Base-by-base conservation (phyloP, 257 asterid genomes). In the Przewalskia tangutica region DNA sequence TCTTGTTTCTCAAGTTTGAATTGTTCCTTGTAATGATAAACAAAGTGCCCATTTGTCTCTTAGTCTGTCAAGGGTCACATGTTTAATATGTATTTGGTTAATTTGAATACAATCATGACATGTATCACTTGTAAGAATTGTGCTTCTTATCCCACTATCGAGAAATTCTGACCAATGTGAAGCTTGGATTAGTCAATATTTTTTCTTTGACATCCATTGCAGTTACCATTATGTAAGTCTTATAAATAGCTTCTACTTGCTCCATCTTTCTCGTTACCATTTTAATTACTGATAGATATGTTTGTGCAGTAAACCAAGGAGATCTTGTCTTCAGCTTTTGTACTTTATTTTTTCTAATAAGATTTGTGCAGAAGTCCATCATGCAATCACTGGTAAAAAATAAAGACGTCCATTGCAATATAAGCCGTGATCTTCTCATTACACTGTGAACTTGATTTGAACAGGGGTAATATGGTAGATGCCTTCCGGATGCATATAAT, bases 401-500 rank as follows among this genome's bases (percentile, higher is more conserved):
- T 48, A 48, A 73, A 50, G 62, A 75, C 14, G 62, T 75, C 62
- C 12, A 27, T 46, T 75, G 80, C 62, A 50, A 27, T 75, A 46
- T 75, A 50, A 75, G 36, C 23, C 0, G 56, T 75, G 80, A 50
- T 50, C 23, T 23, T 75, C 80, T 75, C 80, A 50, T 50, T 50
- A 4, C 48, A 27, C 62, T 50, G 23, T 50, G 60, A 75, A 4
- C 62, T n/a, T 80, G 56, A 81, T 86, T 66, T 77, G 2, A 81
- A 75, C 89, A 96, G 99, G 88, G 99, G 98, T 70, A 96, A 96
- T 87, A 96, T 96, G 99, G 99, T 96, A 84, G 98, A 96, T 92
- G 99, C 99, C 82, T 96, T 96, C 82, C 95, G 99, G n/a, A 89
- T 83, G 83, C 99, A 96, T 84, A 96, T 96, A 82, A 96, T 96